Percentiles rank a stretch among this genome's conserved stretches.
Evolutionary conservation across 139 green algal species (phyloP).

Genomic region (Chloropicon primus): DNA sequence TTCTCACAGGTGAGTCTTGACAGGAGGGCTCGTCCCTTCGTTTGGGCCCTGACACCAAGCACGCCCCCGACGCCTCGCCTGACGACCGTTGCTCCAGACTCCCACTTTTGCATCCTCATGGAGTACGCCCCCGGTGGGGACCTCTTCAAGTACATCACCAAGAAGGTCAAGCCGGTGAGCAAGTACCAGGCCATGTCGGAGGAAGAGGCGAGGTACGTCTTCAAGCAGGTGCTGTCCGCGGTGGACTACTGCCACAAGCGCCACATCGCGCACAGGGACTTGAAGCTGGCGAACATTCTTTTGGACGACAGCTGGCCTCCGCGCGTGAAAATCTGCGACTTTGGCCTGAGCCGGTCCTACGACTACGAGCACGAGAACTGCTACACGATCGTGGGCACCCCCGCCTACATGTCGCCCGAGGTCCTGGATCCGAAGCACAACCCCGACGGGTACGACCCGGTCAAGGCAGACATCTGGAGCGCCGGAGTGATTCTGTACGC

Average conservation of each 20-base stretch:
- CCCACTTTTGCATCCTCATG: constrained; percentile 63
- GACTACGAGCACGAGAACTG: constrained; percentile 34
- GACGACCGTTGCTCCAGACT: background rate
- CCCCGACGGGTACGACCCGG: background rate
- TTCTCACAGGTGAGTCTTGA: background rate
- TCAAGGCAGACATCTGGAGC: constrained; percentile 31
- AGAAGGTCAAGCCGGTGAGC: background rate
- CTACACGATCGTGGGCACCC: constrained; percentile 49
- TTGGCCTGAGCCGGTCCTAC: constrained; percentile 52
- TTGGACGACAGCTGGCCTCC: constrained; percentile 31
- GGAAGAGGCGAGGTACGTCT: constrained; percentile 76
- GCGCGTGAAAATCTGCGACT: constrained; percentile 51
- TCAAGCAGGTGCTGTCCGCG: constrained; percentile 73
- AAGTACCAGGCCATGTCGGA: constrained; percentile 30
- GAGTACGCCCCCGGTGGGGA: constrained; percentile 60
- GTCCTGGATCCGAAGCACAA: constrained; percentile 19
- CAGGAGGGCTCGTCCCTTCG: too few relatives aligned
- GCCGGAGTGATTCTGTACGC: constrained; percentile 14
- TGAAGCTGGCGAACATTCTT: constrained; percentile 57
- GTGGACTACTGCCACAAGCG: constrained; percentile 81
- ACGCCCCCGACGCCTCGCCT: too few relatives aligned
- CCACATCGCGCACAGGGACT: constrained; percentile 55
- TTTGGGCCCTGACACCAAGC: too few relatives aligned
- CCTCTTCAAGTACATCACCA: constrained; percentile 44
- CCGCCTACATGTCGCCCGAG: constrained; percentile 46